Evolutionary conservation across 805 yeast genomes (phyloP), one percentile per base, ranked within the genome.

Genomic region (Metschnikowia picachoensis): DNA sequence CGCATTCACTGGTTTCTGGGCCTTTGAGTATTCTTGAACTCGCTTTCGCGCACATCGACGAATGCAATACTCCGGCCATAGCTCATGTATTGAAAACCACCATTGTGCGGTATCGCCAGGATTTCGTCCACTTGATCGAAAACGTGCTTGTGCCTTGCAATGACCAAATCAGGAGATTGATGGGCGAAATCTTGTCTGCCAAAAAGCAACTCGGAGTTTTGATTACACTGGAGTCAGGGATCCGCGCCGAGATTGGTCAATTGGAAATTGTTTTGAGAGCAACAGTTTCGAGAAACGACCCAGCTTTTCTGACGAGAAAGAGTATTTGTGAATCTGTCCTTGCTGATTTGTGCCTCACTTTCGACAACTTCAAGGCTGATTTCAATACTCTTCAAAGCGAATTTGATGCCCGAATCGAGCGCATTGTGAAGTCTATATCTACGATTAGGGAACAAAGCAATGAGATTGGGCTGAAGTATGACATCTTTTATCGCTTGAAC

Each of bases 181-280:
- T 39, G 29, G 30, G 30, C 30, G 38, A 43, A 6, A 42, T 45
- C 11, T 37, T 45, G 25, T 15, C 41, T 8, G 30, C 43, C 30
- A 38, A 47, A n/a, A 40, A 33, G 13, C 14, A 13, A 10, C 28
- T 34, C 30, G 46, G 43, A n/a, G 44, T 39, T 11, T 32, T 49
- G 29, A 25, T 39, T 14, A 30, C 43, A n/a, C 36, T 37, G 38
- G 45, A 29, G 4, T 38, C 44, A 8, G 52, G 42, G n/a, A 27
- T 39, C 27, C 32, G 39, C 30, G 39, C 34, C 4, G 52, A 49
- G 29, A 33, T 42, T 8, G 37, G 6, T 31, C 17, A 8, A 15
- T 42, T 9, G 48, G 31, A 27, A 14, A 28, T 10, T 3, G 2
- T 4, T 33, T 35, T 30, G 32, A 38, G 44, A 12, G 17, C 32